Percentiles rank a stretch among this genome's conserved stretches.
Conservation (phyloP, 2,329 filamentous ascomycete genomes). For the Phialophora tarda region DNA sequence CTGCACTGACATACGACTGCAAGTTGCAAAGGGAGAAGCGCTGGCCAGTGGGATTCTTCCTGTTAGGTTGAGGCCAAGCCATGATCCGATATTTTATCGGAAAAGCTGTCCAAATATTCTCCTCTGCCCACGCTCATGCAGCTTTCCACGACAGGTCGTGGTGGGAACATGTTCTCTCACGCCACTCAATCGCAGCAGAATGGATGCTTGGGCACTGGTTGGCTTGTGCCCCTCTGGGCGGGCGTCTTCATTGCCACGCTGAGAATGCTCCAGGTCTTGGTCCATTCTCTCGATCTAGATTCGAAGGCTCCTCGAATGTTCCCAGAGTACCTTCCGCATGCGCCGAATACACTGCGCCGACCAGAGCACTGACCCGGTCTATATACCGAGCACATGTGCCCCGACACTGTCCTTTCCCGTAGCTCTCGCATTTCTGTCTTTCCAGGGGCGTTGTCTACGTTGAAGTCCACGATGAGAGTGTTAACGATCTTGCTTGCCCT, state of each 20-base stretch:
- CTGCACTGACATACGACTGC: slow-evolving; percentile 1
- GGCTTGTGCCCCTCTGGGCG: not conserved
- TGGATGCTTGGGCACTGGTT: not conserved
- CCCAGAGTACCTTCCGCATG: not conserved
- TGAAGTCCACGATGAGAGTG: slow-evolving; percentile 13
- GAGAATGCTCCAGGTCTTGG: not conserved
- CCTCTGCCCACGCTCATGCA: not conserved
- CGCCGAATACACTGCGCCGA: not conserved
- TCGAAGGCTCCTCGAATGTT: not conserved
- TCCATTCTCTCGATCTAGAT: not conserved
- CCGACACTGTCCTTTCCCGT: not conserved
- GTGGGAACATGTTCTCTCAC: not conserved
- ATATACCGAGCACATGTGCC: slow-evolving; percentile 5
- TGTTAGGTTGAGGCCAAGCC: not conserved
- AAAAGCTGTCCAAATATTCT: not conserved
- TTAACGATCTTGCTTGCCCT: slow-evolving; percentile 14
- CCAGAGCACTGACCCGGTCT: not conserved
- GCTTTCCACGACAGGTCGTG: not conserved
- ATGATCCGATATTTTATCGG: not conserved
- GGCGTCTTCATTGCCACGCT: not conserved
- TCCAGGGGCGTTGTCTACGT: not conserved
- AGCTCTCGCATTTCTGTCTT: not conserved
- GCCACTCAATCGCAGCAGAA: not conserved
- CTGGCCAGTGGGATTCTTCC: not conserved
- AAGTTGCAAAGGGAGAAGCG: not conserved